Base-by-base conservation (phyloP, 139 green algal genomes). In the Coelastrella sp. region DNA sequence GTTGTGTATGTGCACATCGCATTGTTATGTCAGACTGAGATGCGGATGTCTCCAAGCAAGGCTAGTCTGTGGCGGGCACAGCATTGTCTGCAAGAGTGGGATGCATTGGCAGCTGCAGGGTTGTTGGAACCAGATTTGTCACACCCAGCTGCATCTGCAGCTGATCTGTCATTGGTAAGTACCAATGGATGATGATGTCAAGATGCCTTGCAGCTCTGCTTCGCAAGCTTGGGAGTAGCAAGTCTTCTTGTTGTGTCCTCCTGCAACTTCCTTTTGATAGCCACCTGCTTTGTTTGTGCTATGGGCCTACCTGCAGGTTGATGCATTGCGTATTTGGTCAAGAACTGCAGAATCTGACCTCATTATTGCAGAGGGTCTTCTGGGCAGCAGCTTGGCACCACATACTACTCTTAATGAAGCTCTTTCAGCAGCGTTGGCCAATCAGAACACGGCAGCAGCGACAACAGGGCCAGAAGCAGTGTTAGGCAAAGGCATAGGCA, bases 11-110 rank as follows among this genome's bases (percentile, higher is more conserved):
- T 85, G 60, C 90, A 94, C 41, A 90, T 94, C 8, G 90, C 84
- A 57, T 85, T 97, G 82, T 83, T 97, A 86, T 79, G 96, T 41
- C 81, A 90, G 66, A 95, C 91, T 4, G 92, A 96, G 37, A 90
- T 92, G 25, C 84, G 77, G 17, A 74, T 80, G 7, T 92, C 87
- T 25, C 89, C 94, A 17, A 96, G 89, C 5, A 85, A 88, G 5
- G 90, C 89, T 1, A 81, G 81, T 19, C 53, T 96, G 48, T 91
- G 87, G 87, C 89, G 91, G 7, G 91, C 91, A 59, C 85, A 94
- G 85, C 88, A 94, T 63, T 96, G 92, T 45, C 63, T 94, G 63
- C 85, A 91, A 80, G 93, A 97, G 73, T 97, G 93, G 93, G 81
- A 91, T 51, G 73, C 80, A 68, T 75, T 97, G 83, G 80, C 68